Evolutionary conservation across 2,329 filamentous ascomycete species (phyloP).

Genomic region (Fusarium circinatum): DNA sequence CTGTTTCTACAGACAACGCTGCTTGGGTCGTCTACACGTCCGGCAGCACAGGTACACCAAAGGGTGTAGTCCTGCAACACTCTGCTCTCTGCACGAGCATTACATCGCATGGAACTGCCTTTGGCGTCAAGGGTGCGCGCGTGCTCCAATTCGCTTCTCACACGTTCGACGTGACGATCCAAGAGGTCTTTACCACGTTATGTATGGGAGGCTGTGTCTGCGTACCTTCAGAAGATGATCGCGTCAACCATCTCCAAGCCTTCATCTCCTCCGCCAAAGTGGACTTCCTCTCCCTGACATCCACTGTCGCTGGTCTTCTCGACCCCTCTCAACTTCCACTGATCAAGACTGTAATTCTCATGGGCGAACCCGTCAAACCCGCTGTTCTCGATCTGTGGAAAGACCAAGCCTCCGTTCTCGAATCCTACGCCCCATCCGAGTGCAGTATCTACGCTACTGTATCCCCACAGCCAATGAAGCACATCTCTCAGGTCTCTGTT

Average conservation of each 20-base stretch:
- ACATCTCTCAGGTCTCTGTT: not conserved
- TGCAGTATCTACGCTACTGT: conserved; percentile 1
- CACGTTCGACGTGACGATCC: not conserved
- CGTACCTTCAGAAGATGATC: not conserved
- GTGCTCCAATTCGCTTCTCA: not conserved
- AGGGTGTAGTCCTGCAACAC: not conserved
- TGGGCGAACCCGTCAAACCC: not conserved
- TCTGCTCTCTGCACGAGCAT: not conserved
- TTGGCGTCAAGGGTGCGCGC: not conserved
- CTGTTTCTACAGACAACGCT: not conserved
- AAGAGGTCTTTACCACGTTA: not conserved
- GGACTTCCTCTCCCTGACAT: not conserved
- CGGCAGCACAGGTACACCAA: not conserved
- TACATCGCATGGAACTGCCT: not conserved
- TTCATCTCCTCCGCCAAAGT: not conserved
- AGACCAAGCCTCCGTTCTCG: not conserved
- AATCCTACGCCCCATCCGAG: not conserved
- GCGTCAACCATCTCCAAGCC: not conserved
- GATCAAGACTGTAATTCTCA: not conserved
- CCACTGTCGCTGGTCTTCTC: not conserved
- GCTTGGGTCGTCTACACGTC: conserved; percentile 10
- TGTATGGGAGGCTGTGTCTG: conserved; percentile 3
- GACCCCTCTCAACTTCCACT: not conserved
- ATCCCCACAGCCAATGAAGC: not conserved
- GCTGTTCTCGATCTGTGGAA: not conserved